Conservation (phyloP, 805 yeast species). For the Ogataea dorogensis region DNA sequence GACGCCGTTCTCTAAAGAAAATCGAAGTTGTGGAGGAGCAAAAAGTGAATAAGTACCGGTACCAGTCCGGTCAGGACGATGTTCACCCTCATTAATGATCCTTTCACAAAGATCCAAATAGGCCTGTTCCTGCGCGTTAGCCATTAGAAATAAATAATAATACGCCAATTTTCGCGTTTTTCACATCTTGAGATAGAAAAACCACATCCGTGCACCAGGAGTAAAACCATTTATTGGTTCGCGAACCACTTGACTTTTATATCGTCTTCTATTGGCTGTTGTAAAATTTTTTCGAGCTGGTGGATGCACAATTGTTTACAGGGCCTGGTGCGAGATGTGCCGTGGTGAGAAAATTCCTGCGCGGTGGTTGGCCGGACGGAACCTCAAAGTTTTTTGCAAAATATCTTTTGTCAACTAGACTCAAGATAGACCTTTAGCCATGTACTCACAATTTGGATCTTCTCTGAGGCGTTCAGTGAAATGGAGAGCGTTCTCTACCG, state of each 20-base stretch:
- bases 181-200: conserved; percentile 7
- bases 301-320: conserved; percentile 13
- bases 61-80: conserved; percentile 94
- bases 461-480: conserved; percentile 35
- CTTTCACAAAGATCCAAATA: conserved; percentile 78
- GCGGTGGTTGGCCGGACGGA: conserved; percentile 14
- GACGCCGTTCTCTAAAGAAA: conserved; percentile 63
- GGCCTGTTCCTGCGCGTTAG: conserved; percentile 70
- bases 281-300: conserved; percentile 13
- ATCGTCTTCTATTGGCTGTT: conserved; percentile 22
- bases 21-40: conserved; percentile 95
- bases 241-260: conserved; percentile 21
- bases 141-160: conserved; percentile 1
- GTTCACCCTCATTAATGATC: conserved; percentile 83
- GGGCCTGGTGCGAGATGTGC: conserved; percentile 13
- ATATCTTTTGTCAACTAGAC: conserved; percentile 13
- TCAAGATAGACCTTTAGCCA: conserved; percentile 17
- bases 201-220: conserved; percentile 14
- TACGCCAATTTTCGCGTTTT: conserved; percentile 6
- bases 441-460: conserved; percentile 38
- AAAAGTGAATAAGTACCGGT: conserved; percentile 90
- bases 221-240: conserved; percentile 4
- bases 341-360: conserved; percentile 14
- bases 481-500: conserved; percentile 37
- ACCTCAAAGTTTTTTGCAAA: conserved; percentile 12